phyloP scores from a whole-genome alignment of 2,329 filamentous ascomycete species.

The Apiospora hydei region DNA sequence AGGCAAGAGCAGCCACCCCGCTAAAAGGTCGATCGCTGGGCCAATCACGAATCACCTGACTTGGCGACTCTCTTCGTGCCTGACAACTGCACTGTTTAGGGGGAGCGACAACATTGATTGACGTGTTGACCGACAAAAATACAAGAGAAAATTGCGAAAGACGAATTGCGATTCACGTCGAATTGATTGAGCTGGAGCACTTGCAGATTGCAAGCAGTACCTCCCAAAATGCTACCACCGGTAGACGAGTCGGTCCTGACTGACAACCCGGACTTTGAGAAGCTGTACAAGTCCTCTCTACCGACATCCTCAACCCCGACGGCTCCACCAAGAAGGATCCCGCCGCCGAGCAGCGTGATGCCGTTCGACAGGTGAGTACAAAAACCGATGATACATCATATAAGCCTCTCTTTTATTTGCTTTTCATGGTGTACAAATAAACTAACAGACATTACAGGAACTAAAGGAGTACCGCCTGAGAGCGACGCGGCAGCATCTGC shows the following conservation, averaged over 20 bases:
- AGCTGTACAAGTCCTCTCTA: constrained; percentile 63
- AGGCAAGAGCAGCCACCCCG: not conserved
- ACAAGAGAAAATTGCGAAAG: not conserved
- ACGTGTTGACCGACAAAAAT: not conserved
- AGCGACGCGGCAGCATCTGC: constrained; percentile 57
- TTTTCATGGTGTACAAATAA: not conserved
- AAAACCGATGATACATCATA: not conserved
- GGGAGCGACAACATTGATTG: not conserved
- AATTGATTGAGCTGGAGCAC: too few relatives aligned
- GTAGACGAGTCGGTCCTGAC: constrained; percentile 61
- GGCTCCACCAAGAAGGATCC: constrained; percentile 63
- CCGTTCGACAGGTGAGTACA: constrained; percentile 54
- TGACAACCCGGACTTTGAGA: constrained; percentile 67
- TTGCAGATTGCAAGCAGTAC: not conserved
- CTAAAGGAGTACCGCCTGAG: constrained; percentile 56
- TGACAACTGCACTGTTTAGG: not conserved
- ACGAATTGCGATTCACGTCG: not conserved
- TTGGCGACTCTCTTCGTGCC: constrained; percentile 1
- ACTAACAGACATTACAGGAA: constrained; percentile 46
- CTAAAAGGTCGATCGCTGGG: not conserved
- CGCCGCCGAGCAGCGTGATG: constrained; percentile 57
- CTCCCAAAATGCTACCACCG: constrained; percentile 61
- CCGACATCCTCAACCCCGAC: constrained; percentile 61
- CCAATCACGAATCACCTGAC: constrained; percentile 19
- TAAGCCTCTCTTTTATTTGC: too few relatives aligned